These are phyloP conservation scores for Populus hybrid DNA, from an alignment of 441 rosid genomes.

Conservation along the genomic window DNA sequence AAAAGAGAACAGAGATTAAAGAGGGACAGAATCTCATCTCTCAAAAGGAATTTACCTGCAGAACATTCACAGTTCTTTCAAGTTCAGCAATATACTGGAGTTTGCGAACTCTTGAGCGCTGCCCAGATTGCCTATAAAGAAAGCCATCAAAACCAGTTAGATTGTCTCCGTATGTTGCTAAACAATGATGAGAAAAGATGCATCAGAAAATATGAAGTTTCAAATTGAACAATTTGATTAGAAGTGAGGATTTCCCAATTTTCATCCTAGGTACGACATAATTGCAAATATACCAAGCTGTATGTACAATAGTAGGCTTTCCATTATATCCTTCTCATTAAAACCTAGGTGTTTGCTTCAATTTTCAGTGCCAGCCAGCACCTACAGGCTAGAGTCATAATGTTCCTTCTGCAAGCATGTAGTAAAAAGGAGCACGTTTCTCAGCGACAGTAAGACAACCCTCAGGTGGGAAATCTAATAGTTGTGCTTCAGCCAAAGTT, in stretches of 20 bases:
- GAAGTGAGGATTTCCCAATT: not conserved
- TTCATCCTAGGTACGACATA: not conserved
- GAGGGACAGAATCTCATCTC: not conserved
- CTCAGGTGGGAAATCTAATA: not conserved
- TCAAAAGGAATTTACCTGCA: slow-evolving; percentile 48
- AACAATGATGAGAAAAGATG: slow-evolving; percentile 1
- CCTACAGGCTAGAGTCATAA: not conserved
- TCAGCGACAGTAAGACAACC: not conserved
- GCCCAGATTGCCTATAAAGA: slow-evolving; percentile 61
- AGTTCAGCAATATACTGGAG: slow-evolving; percentile 81
- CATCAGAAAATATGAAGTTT: not conserved
- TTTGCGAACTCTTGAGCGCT: slow-evolving; percentile 81
- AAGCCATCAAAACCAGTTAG: slow-evolving; percentile 4
- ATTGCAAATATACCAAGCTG: not conserved
- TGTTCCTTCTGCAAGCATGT: not conserved
- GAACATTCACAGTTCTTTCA: slow-evolving; percentile 55
- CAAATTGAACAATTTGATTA: not conserved
- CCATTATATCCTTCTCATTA: not conserved
- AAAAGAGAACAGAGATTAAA: not conserved
- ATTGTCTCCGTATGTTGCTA: not conserved
- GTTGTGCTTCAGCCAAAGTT: not conserved
- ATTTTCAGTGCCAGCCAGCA: not conserved
- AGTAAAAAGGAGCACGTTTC: not conserved
- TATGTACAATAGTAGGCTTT: not conserved
- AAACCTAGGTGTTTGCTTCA: not conserved